Percentiles rank a stretch among this genome's conserved stretches.
Conservation (phyloP, 1,284 basidiomycete genomes). For the Tilletia horrida region DNA sequence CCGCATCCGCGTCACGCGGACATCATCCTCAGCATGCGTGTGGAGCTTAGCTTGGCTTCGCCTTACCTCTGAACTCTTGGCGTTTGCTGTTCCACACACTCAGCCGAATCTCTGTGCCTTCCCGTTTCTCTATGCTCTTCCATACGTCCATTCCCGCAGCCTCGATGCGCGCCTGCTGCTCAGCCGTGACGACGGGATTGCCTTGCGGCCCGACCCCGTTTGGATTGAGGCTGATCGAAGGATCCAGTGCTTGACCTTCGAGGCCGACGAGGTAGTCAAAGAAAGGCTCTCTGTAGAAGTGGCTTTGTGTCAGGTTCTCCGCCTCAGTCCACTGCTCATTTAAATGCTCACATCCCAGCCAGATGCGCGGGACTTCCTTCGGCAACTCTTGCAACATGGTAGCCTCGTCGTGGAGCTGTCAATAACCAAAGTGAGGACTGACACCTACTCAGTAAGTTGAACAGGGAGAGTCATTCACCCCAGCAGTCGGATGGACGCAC, state of each 20-base stretch:
- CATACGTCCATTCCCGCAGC: slow-evolving; percentile 40
- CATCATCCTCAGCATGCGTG: neutral
- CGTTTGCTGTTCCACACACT: slow-evolving; percentile 88
- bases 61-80: slow-evolving; percentile 73
- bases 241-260: slow-evolving; percentile 57
- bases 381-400: slow-evolving; percentile 55
- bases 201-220: neutral
- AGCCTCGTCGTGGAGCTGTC: slow-evolving; percentile 43
- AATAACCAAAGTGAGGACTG: neutral
- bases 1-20: neutral
- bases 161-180: neutral
- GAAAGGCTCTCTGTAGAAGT: slow-evolving; percentile 68
- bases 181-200: neutral
- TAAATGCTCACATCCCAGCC: slow-evolving; percentile 64
- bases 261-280: slow-evolving; percentile 96
- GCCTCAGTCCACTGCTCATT: no score
- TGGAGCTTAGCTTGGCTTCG: no score
- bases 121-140: slow-evolving; percentile 70
- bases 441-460: no score
- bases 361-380: slow-evolving; percentile 60
- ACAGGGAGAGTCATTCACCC: no score
- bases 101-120: slow-evolving; percentile 73
- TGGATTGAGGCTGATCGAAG: slow-evolving; percentile 31
- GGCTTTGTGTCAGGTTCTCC: no score
- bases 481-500: slow-evolving; percentile 10